Conservation (phyloP, 306 rosid genomes). For the Sophora flavescens region DNA sequence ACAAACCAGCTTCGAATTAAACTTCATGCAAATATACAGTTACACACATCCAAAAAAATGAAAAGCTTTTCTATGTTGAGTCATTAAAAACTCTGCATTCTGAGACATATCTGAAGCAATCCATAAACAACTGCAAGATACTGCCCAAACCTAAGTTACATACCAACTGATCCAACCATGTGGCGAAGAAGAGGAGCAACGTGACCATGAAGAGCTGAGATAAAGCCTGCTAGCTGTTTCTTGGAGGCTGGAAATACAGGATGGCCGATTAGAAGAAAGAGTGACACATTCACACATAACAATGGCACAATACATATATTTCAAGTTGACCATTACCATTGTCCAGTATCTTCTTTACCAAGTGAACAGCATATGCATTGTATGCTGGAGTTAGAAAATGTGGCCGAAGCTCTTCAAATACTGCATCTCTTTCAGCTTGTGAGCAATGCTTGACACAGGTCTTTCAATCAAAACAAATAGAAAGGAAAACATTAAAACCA, state of each 20-base stretch:
- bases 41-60: slow-evolving; percentile 3
- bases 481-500: slow-evolving; percentile 43
- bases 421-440: slow-evolving; percentile 76
- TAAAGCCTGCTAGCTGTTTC: slow-evolving; percentile 76
- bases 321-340: slow-evolving; percentile 62
- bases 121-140: slow-evolving; percentile 8
- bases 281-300: background rate
- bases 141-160: slow-evolving; percentile 36
- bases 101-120: slow-evolving; percentile 7
- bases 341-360: slow-evolving; percentile 92
- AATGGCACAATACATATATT: slow-evolving; percentile 13
- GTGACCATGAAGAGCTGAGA: slow-evolving; percentile 83
- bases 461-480: slow-evolving; percentile 48
- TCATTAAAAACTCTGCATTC: slow-evolving; percentile 6
- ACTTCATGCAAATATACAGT: slow-evolving; percentile 4
- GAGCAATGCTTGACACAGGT: slow-evolving; percentile 91
- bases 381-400: slow-evolving; percentile 78
- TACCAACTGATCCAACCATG: slow-evolving; percentile 96
- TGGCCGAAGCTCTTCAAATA: slow-evolving; percentile 89
- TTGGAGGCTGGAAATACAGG: slow-evolving; percentile 75
- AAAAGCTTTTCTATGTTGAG: slow-evolving; percentile 2
- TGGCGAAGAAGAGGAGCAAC: slow-evolving; percentile 94
- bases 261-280: slow-evolving; percentile 17
- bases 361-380: slow-evolving; percentile 85
- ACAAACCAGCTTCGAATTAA: slow-evolving; percentile 26